phyloP scores from a whole-genome alignment of 805 yeast species.

The Lipomyces starkeyi region DNA sequence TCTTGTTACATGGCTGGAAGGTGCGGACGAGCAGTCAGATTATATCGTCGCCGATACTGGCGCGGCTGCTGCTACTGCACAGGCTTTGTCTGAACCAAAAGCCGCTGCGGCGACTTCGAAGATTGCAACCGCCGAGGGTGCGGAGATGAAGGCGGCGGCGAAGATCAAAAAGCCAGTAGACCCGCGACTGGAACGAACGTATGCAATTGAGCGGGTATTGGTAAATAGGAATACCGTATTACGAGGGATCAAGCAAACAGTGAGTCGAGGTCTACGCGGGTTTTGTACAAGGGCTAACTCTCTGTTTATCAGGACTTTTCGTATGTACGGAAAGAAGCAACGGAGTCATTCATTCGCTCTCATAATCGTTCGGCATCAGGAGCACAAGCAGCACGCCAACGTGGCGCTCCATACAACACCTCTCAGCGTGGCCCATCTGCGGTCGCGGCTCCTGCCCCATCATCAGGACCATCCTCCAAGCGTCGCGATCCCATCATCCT shows the following conservation, averaged over 20 bases:
- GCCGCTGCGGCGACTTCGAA: slow-evolving; percentile 5
- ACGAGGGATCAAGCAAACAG: slow-evolving; percentile 46
- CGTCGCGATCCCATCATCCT: slow-evolving; percentile 70
- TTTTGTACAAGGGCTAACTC: background rate
- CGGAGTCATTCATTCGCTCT: slow-evolving; percentile 33
- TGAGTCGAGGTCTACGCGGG: slow-evolving; percentile 8
- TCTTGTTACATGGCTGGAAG: slow-evolving; percentile 78
- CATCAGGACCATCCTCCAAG: slow-evolving; percentile 42
- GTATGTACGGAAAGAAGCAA: slow-evolving; percentile 47
- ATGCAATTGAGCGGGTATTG: slow-evolving; percentile 52
- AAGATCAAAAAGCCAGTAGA: slow-evolving; percentile 48
- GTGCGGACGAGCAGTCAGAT: slow-evolving; percentile 55
- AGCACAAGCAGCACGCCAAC: background rate
- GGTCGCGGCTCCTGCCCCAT: slow-evolving; percentile 7
- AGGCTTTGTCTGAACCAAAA: background rate
- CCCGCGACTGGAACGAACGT: slow-evolving; percentile 57
- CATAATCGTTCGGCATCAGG: slow-evolving; percentile 13
- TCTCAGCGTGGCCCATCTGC: slow-evolving; percentile 7
- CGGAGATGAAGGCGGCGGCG: background rate
- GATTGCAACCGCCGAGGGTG: slow-evolving; percentile 6
- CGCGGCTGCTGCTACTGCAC: slow-evolving; percentile 12
- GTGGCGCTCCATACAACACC: background rate
- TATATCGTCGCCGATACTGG: slow-evolving; percentile 23
- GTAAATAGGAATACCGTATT: slow-evolving; percentile 52
- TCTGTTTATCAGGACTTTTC: slow-evolving; percentile 41